These are phyloP conservation scores for Syncephalastrum racemosum DNA, from an alignment of 371 early-diverging fungal genomes.

Conservation along the genomic window DNA sequence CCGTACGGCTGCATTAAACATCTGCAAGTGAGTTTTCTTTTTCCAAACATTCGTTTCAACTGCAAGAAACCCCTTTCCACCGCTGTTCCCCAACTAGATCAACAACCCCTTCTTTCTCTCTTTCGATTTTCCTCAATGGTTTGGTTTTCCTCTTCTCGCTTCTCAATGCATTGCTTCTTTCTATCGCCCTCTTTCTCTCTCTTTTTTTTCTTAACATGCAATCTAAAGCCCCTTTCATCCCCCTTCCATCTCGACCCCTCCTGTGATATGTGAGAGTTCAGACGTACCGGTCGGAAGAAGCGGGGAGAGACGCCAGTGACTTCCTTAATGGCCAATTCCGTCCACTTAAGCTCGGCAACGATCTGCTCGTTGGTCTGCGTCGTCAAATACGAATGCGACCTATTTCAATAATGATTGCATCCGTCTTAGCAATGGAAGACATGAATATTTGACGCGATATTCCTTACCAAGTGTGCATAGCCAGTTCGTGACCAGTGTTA, in stretches of 20 bases:
- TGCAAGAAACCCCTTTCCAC: too few relatives aligned
- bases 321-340: slow-evolving; percentile 62
- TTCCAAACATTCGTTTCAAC: too few relatives aligned
- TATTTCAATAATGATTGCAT: slow-evolving; percentile 42
- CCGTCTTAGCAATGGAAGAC: not conserved
- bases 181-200: too few relatives aligned
- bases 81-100: not conserved
- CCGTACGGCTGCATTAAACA: slow-evolving; percentile 50
- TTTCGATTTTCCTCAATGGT: not conserved
- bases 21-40: not conserved
- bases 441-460: not conserved
- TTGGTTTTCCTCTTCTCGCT: too few relatives aligned
- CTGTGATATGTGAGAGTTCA: too few relatives aligned
- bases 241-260: too few relatives aligned
- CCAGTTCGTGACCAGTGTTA: slow-evolving; percentile 51
- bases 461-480: slow-evolving; percentile 48
- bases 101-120: not conserved
- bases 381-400: slow-evolving; percentile 67
- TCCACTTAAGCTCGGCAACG: slow-evolving; percentile 73
- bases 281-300: slow-evolving; percentile 47
- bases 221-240: too few relatives aligned
- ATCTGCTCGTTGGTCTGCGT: slow-evolving; percentile 63
- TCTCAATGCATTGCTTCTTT: too few relatives aligned
- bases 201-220: too few relatives aligned
- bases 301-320: slow-evolving; percentile 57